Percentiles rank a stretch among this genome's conserved stretches.
phyloP scores from a whole-genome alignment of 371 early-diverging fungal species.

The Syncephalastrum racemosum region DNA sequence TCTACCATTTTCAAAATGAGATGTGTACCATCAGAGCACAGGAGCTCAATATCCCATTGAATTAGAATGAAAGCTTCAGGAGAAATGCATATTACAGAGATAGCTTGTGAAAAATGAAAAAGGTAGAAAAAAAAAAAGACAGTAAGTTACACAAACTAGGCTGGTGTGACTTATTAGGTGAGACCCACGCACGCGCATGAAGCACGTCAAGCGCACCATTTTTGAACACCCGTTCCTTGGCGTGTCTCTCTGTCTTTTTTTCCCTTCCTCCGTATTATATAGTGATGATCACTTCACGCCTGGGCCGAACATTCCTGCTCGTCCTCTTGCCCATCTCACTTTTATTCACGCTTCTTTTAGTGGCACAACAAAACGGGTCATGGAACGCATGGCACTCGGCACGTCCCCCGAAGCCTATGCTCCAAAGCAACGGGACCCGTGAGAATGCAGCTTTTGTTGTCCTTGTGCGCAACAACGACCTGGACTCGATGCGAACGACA shows the following conservation, averaged over 20 bases:
- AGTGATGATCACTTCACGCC: conserved; percentile 10
- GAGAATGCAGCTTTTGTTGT: conserved; percentile 61
- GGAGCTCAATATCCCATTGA: too few relatives aligned
- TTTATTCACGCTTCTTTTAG: conserved; percentile 11
- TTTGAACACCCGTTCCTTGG: too few relatives aligned
- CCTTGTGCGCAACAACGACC: conserved; percentile 71
- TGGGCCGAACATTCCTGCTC: conserved; percentile 9
- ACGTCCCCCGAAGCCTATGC: conserved; percentile 10
- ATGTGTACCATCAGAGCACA: too few relatives aligned
- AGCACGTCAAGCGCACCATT: neutral
- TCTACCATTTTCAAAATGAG: too few relatives aligned
- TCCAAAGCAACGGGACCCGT: conserved; percentile 14
- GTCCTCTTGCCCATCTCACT: conserved; percentile 12
- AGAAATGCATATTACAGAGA: too few relatives aligned
- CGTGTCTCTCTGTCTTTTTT: conserved; percentile 3
- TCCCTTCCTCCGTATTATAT: neutral
- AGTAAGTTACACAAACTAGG: too few relatives aligned
- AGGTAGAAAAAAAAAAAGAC: too few relatives aligned
- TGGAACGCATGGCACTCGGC: too few relatives aligned
- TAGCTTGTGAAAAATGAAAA: too few relatives aligned
- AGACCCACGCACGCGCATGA: too few relatives aligned
- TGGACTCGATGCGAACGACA: conserved; percentile 61
- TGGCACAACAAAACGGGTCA: conserved; percentile 13
- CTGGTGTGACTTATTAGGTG: too few relatives aligned
- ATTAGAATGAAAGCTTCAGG: too few relatives aligned